Evolutionary conservation across 495 filamentous ascomycete species (phyloP), one percentile per base, ranked within the genome.

Genomic region (Talaromyces thailandensis): DNA sequence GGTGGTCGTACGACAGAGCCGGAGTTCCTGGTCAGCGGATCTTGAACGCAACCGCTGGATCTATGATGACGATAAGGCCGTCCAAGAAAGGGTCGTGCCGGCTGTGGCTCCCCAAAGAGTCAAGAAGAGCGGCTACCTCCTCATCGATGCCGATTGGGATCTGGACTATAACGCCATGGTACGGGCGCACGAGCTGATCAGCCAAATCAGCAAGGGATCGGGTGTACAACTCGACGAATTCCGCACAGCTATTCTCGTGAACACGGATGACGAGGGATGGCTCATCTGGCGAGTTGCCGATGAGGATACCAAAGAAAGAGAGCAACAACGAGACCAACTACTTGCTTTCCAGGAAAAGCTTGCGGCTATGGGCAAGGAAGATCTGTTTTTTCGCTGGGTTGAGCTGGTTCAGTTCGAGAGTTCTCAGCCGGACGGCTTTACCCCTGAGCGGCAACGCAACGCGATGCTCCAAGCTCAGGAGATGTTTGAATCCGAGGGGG

Each of bases 361-460:
- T 63, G 79, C 82, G 3, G 78, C 78, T 2, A 74, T 92, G 69
- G 89, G 89, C 9, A 93, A 94, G 71, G 91, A 94, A 70, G 82
- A 86, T 61, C 70, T 96, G 7, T 96, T 96, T 74, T 94, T 86
- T 72, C 81, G 86, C 32, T 92, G 89, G 88, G 87, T 93, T 56
- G 91, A 96, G 75, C 72, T 94, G 61, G 79, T 95, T 43, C 91
- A 95, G 71, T 91, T 83, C 67, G 91, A 94, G 73, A 88, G 88
- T 56, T 82, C 82, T 29, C 81, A 81, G 63, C 84, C 89, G 0
- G 90, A 87, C 45, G 88, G 88, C 0, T 93, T 93, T 67, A 87
- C 84, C 1, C 69, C 75, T 3, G 88, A 92, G 66, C 78, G 82
- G 65, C 88, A 92, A 73, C 71, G 79, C 24, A 79, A 79, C 56